These are phyloP conservation scores for Microcyclospora tardicrescens DNA, from an alignment of 2,329 filamentous ascomycete species.

Conservation along the genomic window DNA sequence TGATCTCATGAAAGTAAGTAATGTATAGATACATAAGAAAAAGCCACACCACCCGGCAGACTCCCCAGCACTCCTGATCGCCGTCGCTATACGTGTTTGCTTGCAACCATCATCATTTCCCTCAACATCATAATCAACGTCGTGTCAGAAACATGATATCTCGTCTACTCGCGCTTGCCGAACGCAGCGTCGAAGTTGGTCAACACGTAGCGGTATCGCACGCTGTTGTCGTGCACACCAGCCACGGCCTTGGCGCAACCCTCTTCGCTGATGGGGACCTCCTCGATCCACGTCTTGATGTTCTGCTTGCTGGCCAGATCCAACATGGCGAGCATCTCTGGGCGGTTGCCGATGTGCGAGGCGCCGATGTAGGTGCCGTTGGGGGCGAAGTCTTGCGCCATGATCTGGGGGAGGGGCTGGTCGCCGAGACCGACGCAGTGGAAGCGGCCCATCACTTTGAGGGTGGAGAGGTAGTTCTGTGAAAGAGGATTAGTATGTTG, in stretches of 20 bases:
- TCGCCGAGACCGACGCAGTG: conserved; percentile 70
- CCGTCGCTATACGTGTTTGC: conserved; percentile 34
- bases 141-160: too few relatives aligned
- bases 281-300: conserved; percentile 44
- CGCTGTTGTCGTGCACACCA: conserved; percentile 52
- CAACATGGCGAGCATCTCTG: conserved; percentile 40
- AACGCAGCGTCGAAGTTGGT: conserved; percentile 56
- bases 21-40: too few relatives aligned
- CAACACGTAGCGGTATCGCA: conserved; percentile 54
- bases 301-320: conserved; percentile 38
- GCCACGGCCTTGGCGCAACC: conserved; percentile 58
- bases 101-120: too few relatives aligned
- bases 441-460: conserved; percentile 73
- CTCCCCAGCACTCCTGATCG: conserved; percentile 38
- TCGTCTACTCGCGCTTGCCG: conserved; percentile 32
- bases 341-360: conserved; percentile 36
- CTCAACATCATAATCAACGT: too few relatives aligned
- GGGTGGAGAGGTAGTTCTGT: conserved; percentile 56
- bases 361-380: conserved; percentile 52
- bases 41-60: too few relatives aligned
- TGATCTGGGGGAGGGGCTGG: conserved; percentile 50
- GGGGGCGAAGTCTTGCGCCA: conserved; percentile 59
- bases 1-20: too few relatives aligned
- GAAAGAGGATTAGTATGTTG: conserved; percentile 2
- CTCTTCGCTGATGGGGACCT: conserved; percentile 58